A percentile compares a stretch with the other conserved stretches of the same genome.
Conservation (phyloP, 805 yeast genomes). For the Candida coquimbonensis region DNA sequence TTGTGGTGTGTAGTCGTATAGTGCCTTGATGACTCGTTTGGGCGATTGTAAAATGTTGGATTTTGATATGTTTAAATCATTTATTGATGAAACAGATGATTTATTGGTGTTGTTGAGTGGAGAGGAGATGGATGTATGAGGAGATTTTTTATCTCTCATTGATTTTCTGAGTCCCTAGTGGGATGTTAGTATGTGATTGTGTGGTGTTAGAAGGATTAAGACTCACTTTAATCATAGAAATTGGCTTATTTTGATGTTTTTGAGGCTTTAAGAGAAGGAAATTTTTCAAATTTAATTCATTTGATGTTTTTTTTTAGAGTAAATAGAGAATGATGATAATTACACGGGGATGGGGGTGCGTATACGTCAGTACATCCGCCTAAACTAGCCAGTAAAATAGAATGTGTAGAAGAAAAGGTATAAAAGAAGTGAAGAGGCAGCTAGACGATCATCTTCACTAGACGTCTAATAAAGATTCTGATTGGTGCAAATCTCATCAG, state of each 20-base stretch:
- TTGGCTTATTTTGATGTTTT: too few relatives aligned
- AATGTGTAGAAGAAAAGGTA: background rate
- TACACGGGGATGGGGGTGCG: background rate
- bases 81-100: constrained; percentile 17
- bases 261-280: too few relatives aligned
- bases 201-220: too few relatives aligned
- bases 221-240: constrained; percentile 9
- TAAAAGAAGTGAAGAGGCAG: background rate
- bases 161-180: constrained; percentile 24
- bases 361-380: background rate
- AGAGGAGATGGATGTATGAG: constrained; percentile 22
- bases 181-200: background rate
- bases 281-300: too few relatives aligned
- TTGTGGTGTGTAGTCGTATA: constrained; percentile 69
- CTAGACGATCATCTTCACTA: background rate
- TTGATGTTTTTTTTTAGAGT: too few relatives aligned
- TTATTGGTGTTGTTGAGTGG: constrained; percentile 10
- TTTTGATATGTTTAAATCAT: constrained; percentile 19
- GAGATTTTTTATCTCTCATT: constrained; percentile 20
- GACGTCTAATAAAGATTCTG: constrained; percentile 1
- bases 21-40: constrained; percentile 76
- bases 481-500: constrained; percentile 8
- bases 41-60: constrained; percentile 43
- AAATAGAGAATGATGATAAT: background rate
- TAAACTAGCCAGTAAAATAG: background rate